These are phyloP conservation scores for Colletotrichum musicola DNA, from an alignment of 2,329 filamentous ascomycete species.

Conservation along the genomic window DNA sequence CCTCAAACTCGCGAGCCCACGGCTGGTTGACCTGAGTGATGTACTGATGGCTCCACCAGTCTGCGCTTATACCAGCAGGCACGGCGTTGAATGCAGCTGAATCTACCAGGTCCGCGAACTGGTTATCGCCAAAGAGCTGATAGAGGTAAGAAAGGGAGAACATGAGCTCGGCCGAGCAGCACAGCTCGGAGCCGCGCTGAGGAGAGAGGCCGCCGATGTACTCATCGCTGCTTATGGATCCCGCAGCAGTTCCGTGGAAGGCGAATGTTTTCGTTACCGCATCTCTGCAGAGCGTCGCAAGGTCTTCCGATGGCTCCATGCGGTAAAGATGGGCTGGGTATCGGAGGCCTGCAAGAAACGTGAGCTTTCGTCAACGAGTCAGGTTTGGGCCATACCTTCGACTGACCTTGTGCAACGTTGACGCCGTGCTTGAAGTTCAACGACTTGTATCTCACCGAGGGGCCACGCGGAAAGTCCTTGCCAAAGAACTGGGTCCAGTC, in stretches of 20 bases:
- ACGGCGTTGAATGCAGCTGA: slow-evolving; percentile 67
- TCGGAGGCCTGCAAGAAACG: slow-evolving; percentile 48
- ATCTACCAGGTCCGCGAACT: slow-evolving; percentile 65
- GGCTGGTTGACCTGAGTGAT: slow-evolving; percentile 67
- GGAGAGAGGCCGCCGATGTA: slow-evolving; percentile 53
- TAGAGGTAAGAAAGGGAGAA: slow-evolving; percentile 51
- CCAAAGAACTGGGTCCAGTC: slow-evolving; percentile 51
- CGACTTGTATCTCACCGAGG: slow-evolving; percentile 46
- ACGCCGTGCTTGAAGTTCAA: slow-evolving; percentile 56
- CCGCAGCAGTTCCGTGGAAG: slow-evolving; percentile 56
- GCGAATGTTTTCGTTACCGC: slow-evolving; percentile 52
- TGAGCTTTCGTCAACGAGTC: background rate
- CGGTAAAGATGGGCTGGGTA: slow-evolving; percentile 56
- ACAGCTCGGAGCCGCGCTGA: slow-evolving; percentile 52
- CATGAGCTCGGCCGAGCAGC: slow-evolving; percentile 50
- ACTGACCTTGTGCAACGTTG: slow-evolving; percentile 57
- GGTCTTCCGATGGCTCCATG: slow-evolving; percentile 51
- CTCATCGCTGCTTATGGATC: slow-evolving; percentile 58
- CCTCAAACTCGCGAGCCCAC: slow-evolving; percentile 53
- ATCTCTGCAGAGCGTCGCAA: slow-evolving; percentile 51
- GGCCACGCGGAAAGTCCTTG: slow-evolving; percentile 2
- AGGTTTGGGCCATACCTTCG: background rate
- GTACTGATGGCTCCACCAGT: slow-evolving; percentile 70
- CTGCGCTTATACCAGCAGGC: slow-evolving; percentile 61
- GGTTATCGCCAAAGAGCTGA: slow-evolving; percentile 47